These are phyloP conservation scores for Phaeosphaeriaceae sp. DNA, from an alignment of 2,329 filamentous ascomycete species.

Conservation along the genomic window DNA sequence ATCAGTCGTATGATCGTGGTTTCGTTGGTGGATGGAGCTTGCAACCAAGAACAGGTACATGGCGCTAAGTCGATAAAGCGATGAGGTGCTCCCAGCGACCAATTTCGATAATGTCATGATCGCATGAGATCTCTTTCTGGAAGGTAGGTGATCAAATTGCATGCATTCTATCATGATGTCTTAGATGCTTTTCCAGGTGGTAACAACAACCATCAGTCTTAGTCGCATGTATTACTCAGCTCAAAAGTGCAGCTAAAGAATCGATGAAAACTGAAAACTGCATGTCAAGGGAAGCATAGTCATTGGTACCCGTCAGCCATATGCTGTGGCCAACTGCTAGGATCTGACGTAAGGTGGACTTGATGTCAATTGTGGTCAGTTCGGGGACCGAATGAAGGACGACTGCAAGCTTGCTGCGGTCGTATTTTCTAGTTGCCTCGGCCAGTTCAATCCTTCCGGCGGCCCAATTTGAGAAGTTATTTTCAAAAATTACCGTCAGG, in stretches of 20 bases:
- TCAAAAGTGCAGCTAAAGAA: slow-evolving; percentile 19
- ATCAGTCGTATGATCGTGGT: background rate
- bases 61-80: background rate
- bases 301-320: slow-evolving; percentile 21
- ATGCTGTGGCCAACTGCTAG: slow-evolving; percentile 20
- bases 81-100: background rate
- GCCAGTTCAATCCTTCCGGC: slow-evolving; percentile 7
- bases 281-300: slow-evolving; percentile 28
- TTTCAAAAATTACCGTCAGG: slow-evolving; percentile 29
- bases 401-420: slow-evolving; percentile 20
- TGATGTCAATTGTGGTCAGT: slow-evolving; percentile 13
- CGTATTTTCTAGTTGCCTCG: slow-evolving; percentile 17
- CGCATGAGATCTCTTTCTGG: background rate
- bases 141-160: background rate
- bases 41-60: background rate
- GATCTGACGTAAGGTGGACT: slow-evolving; percentile 17
- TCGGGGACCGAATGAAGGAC: slow-evolving; percentile 29
- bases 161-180: slow-evolving; percentile 2
- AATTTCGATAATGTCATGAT: background rate
- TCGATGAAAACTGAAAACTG: slow-evolving; percentile 25
- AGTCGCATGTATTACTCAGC: slow-evolving; percentile 1
- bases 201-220: slow-evolving; percentile 3
- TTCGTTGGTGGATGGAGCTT: background rate
- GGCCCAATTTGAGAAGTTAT: slow-evolving; percentile 25
- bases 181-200: slow-evolving; percentile 1